Percentiles rank a stretch among this genome's conserved stretches.
phyloP scores from a whole-genome alignment of 148 eudicot species.

The Chenopodium berlandieri region DNA sequence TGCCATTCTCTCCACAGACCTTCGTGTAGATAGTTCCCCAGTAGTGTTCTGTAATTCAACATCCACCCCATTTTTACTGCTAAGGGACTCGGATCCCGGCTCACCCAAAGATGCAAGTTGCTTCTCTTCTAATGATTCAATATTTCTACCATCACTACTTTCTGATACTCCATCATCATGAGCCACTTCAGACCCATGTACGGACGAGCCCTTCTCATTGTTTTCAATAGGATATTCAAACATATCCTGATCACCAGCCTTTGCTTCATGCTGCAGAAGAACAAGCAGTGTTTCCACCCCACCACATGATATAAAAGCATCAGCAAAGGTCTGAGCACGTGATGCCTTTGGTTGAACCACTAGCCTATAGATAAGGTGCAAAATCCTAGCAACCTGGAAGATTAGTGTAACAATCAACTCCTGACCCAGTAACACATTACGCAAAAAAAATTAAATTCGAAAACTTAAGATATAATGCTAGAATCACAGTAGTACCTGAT shows the following conservation, averaged over 20 bases:
- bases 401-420: slow-evolving; percentile 19
- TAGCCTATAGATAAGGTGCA: slow-evolving; percentile 90
- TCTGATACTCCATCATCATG: slow-evolving; percentile 28
- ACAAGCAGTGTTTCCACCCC: slow-evolving; percentile 98
- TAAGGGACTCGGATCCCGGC: slow-evolving; percentile 32
- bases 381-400: slow-evolving; percentile 85
- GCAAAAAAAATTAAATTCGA: not conserved
- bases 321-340: slow-evolving; percentile 84
- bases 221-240: slow-evolving; percentile 41
- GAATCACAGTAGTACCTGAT: slow-evolving; percentile 62
- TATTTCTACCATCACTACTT: slow-evolving; percentile 32
- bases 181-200: slow-evolving; percentile 33
- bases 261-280: slow-evolving; percentile 87
- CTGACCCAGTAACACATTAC: slow-evolving; percentile 4
- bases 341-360: slow-evolving; percentile 93
- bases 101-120: slow-evolving; percentile 33
- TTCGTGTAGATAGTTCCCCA: slow-evolving; percentile 25
- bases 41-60: slow-evolving; percentile 23
- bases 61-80: slow-evolving; percentile 25
- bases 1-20: slow-evolving; percentile 49
- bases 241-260: slow-evolving; percentile 61
- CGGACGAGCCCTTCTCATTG: slow-evolving; percentile 30
- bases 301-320: slow-evolving; percentile 90
- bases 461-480: not conserved
- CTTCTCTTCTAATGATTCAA: slow-evolving; percentile 38